Evolutionary conservation across 352 stramenopile species (phyloP), one percentile per base, ranked within the genome.

Genomic region (Globisporangium splendens): DNA sequence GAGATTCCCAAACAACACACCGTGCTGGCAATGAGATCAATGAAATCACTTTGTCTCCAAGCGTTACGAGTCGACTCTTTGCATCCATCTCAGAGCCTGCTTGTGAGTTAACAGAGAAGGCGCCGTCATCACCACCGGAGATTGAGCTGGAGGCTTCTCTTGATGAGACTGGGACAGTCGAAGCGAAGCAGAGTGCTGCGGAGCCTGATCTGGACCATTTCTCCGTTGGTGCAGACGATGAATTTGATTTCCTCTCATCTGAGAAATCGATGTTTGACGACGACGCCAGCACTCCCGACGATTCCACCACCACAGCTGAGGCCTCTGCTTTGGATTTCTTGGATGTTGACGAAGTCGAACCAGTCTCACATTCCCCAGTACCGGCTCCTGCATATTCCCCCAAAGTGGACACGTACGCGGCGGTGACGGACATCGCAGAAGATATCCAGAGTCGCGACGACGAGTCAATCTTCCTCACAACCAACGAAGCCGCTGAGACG

Each of bases 341-440:
- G 35, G 56, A 49, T 15, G 35, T 14, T 11, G 22, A 44, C 14
- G 51, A 41, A 13, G 38, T 18, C 7, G 15, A 48, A 3, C 28
- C 41, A 28, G 28, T 8, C 11, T 62, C 50, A 0, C 50, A 17
- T 18, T 46, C 47, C 11, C 38, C 38, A 14, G 24, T 48, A 12
- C 38, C 24, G 49, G 56, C 31, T 39, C 4, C 46, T 17, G 38
- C 55, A 3, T 61, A 61, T 28, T 61, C 55, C 17, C 35, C 46
- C 20, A 61, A 38, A 15, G 4, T 18, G 6, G 20, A n/a, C 17
- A 17, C 56, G 14, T 52, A 67, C 35, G 33, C 50, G 12, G 38
- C 56, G 6, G 64, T 63, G 11, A 79, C 66, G n/a, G 75, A 86
- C 39, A 77, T 86, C 22, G 83, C 77, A 0, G 63, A 80, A 53